Base-by-base conservation (phyloP, 805 yeast species). In the Wickerhamiella nectarea region DNA sequence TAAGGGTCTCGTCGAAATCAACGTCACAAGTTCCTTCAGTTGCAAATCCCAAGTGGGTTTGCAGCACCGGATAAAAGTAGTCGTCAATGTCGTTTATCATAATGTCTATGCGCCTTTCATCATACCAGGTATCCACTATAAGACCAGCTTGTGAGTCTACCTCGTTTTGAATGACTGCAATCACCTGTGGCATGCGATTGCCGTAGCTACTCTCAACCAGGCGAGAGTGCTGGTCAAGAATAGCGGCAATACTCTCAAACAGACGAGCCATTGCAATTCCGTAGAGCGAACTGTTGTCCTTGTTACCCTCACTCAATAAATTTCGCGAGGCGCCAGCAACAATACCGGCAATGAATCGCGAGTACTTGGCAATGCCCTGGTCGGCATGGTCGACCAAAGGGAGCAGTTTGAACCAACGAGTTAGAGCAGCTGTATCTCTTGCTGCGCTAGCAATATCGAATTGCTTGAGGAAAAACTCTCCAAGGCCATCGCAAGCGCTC, bases 81-180 rank as follows among this genome's bases (percentile, higher is more conserved):
- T 64, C 56, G 18, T 66, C 63, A 39, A 80, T 67, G 19, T 78
- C 83, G 44, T 69, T 68, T 19, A 81, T 52, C 7, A 71, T 56
- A 47, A 72, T 68, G 22, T 70, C 76, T 3, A 86, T 55, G 21
- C 77, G 67, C 49, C 83, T 71, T 22, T 74, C 70, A 52, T 87
- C 96, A 64, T 78, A 73, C 55, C 83, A 84, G 0, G 91, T 82
- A 59, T 89, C 97, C 44, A 82, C 68, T 3, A 91, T 81, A 36
- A 91, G 66, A 0, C 94, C 93, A 20, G 89, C 79, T 56, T 91
- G 98, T n/a, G 87, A 69, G 56, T 91, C 98, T 24, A 91, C 78
- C 56, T 91, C 98, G 40, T 73, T 67, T 61, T 89, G 94, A 25
- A 91, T 78, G 40, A 74, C 73, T 15, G 72, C 74, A 52, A 87